Conservation (phyloP, 768 basidiomycete genomes). For the Russula sp. region DNA sequence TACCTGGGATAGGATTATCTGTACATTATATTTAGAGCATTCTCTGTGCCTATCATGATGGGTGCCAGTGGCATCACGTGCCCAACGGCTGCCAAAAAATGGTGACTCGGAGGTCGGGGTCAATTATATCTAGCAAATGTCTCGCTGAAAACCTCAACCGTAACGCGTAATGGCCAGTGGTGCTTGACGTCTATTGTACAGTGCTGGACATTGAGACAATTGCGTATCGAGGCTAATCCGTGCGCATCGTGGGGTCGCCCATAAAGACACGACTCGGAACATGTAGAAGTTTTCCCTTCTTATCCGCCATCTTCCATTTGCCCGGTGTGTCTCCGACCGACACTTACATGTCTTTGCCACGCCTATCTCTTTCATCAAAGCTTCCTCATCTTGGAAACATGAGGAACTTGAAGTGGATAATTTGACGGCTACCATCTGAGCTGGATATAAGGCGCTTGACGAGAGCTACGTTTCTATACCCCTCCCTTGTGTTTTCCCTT, state of each 20-base stretch:
- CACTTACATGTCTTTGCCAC: neutral
- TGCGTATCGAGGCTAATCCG: neutral
- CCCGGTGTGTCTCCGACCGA: neutral
- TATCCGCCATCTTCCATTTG: neutral
- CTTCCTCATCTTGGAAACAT: too few relatives aligned
- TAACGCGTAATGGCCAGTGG: too few relatives aligned
- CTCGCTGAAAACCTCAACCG: neutral
- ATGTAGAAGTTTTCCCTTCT: too few relatives aligned
- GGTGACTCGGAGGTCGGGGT: too few relatives aligned
- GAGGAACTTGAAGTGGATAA: neutral
- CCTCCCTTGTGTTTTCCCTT: neutral
- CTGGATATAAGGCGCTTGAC: neutral
- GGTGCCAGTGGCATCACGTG: too few relatives aligned
- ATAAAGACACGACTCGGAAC: neutral
- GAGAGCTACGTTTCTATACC: too few relatives aligned
- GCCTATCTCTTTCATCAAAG: neutral
- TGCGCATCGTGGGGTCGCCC: neutral
- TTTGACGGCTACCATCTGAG: neutral
- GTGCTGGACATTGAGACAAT: neutral
- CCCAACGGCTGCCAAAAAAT: too few relatives aligned
- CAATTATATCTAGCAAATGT: too few relatives aligned
- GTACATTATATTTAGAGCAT: too few relatives aligned
- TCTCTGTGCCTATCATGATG: too few relatives aligned
- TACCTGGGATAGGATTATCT: too few relatives aligned
- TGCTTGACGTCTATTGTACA: neutral